Conservation (phyloP, 2,329 filamentous ascomycete genomes). For the Fusarium sacchari region DNA sequence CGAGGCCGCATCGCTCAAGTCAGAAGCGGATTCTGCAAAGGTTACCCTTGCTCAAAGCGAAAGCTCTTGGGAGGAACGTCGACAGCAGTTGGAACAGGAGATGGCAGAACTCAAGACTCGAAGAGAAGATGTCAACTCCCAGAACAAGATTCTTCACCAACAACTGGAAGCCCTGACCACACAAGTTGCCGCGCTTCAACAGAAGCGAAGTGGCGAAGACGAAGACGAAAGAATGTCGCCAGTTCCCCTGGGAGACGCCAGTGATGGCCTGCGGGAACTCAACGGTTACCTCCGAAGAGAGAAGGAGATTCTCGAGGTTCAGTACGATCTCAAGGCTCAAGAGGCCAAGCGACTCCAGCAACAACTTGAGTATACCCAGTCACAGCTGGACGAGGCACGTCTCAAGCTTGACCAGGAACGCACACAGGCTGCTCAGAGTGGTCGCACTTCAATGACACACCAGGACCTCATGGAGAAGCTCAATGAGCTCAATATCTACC, state of each 20-base stretch:
- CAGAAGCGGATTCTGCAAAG: conserved; percentile 87
- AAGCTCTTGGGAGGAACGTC: conserved; percentile 86
- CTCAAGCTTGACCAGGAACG: conserved; percentile 93
- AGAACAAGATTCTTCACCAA: conserved; percentile 90
- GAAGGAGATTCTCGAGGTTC: conserved; percentile 98
- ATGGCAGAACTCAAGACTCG: conserved; percentile 80
- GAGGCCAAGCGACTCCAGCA: conserved; percentile 90
- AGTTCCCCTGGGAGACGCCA: conserved; percentile 65
- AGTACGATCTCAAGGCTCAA: conserved; percentile 87
- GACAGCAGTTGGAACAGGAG: conserved; percentile 84
- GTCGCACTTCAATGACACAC: conserved; percentile 79
- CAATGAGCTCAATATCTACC: conserved; percentile 94
- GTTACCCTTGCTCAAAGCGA: conserved; percentile 82
- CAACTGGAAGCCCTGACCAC: conserved; percentile 85
- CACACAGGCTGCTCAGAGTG: conserved; percentile 76
- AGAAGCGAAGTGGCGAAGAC: conserved; percentile 70
- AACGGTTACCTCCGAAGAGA: conserved; percentile 92
- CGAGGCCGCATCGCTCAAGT: conserved; percentile 76
- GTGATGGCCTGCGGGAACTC: conserved; percentile 86
- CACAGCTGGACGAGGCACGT: conserved; percentile 87
- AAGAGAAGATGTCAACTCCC: conserved; percentile 84
- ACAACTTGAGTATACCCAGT: conserved; percentile 86
- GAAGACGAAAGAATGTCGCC: conserved; percentile 64
- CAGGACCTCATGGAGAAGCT: conserved; percentile 94
- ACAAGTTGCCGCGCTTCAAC: conserved; percentile 83